phyloP scores from a whole-genome alignment of 352 stramenopile species.

The Pythium diclinum region DNA sequence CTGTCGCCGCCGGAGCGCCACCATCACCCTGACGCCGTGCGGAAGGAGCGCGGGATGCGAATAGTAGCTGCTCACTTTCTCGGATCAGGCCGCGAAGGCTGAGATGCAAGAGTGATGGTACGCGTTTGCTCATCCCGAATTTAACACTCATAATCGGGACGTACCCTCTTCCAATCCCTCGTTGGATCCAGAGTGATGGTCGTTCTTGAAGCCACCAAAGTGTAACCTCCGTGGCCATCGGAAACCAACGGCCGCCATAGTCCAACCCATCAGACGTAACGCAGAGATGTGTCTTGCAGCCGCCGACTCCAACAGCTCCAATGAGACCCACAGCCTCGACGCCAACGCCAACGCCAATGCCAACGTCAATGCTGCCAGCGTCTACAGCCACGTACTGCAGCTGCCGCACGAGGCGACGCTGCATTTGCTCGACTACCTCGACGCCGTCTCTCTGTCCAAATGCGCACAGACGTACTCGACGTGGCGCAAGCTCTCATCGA shows the following conservation, averaged over 20 bases:
- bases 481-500: slow-evolving; percentile 16
- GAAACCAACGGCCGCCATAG: background rate
- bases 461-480: slow-evolving; percentile 18
- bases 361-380: background rate
- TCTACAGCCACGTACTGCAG: background rate
- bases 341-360: background rate
- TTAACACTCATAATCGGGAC: background rate
- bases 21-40: no score
- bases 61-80: slow-evolving; percentile 2
- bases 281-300: slow-evolving; percentile 1
- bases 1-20: background rate
- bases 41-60: no score
- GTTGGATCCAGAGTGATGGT: background rate
- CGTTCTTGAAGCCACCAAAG: background rate
- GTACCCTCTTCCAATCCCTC: background rate
- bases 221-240: background rate
- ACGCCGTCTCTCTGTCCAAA: slow-evolving; percentile 22
- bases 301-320: background rate
- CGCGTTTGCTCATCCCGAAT: background rate
- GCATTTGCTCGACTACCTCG: slow-evolving; percentile 24
- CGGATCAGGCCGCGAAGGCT: background rate
- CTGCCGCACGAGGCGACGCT: slow-evolving; percentile 22
- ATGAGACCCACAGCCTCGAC: background rate
- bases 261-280: background rate
- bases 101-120: slow-evolving; percentile 1